These are phyloP conservation scores for Leishmania tarentolae DNA, from an alignment of 208 protist species.

Conservation along the genomic window DNA sequence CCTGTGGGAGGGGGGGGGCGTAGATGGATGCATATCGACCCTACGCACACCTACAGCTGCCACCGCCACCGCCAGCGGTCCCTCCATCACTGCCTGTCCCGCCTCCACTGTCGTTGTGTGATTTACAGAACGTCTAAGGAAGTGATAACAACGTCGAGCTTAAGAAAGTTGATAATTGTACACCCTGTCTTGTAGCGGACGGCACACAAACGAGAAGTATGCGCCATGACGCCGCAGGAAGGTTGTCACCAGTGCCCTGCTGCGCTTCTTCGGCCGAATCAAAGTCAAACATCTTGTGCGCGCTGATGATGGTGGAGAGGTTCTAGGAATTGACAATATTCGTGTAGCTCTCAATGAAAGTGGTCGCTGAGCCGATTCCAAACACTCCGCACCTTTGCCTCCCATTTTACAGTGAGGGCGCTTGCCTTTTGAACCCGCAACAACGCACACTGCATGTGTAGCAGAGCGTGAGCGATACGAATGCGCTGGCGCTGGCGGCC, in stretches of 20 bases:
- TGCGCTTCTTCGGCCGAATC: constrained; percentile 51
- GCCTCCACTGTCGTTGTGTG: not conserved
- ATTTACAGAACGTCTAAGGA: constrained; percentile 3
- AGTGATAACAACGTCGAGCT: constrained; percentile 10
- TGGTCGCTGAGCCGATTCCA: constrained; percentile 60
- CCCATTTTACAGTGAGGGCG: constrained; percentile 71
- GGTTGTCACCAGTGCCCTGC: constrained; percentile 56
- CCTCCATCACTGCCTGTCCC: not conserved
- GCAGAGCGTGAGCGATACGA: constrained; percentile 92
- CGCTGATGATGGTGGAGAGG: constrained; percentile 59
- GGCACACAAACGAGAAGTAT: constrained; percentile 46
- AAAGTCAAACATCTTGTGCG: constrained; percentile 63
- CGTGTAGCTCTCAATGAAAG: constrained; percentile 57
- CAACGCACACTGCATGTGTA: constrained; percentile 71
- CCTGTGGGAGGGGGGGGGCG: not conserved
- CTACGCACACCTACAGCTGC: not conserved
- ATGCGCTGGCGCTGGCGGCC: constrained; percentile 95
- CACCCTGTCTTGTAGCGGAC: constrained; percentile 36
- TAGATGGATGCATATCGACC: not conserved
- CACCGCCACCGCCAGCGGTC: not conserved
- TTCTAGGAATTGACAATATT: constrained; percentile 72
- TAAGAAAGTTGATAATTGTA: constrained; percentile 48
- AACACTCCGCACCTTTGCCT: no score
- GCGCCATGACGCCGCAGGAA: constrained; percentile 30
- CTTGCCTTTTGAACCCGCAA: constrained; percentile 96